Evolutionary conservation across 768 basidiomycete species (phyloP).

Genomic region (Cyathus striatus): DNA sequence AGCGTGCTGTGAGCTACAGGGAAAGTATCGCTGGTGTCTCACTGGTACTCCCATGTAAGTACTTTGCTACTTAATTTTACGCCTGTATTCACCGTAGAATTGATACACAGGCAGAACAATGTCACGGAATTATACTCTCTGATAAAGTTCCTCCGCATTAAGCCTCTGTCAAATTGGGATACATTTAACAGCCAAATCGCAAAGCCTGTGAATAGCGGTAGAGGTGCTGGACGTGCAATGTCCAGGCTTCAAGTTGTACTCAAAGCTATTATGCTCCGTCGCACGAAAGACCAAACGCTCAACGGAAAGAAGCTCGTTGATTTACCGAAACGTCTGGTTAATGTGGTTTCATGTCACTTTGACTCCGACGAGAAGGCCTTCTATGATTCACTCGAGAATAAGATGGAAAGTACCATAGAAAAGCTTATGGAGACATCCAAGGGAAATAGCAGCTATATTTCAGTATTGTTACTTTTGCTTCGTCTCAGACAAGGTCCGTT

Average conservation of each 20-base stretch:
- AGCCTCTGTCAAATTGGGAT: conserved; percentile 75
- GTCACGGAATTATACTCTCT: conserved; percentile 88
- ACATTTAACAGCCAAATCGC: conserved; percentile 77
- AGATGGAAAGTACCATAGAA: conserved; percentile 63
- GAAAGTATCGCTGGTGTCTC: conserved; percentile 83
- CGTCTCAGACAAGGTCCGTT: conserved; percentile 82
- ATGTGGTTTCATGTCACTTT: conserved; percentile 74
- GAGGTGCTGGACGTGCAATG: conserved; percentile 60
- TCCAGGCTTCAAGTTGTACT: conserved; percentile 86
- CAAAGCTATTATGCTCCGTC: conserved; percentile 83
- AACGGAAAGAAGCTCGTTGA: conserved; percentile 82
- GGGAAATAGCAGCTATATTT: conserved; percentile 60
- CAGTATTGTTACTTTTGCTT: conserved; percentile 66
- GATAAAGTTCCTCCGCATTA: conserved; percentile 81
- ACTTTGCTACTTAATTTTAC: conserved; percentile 14
- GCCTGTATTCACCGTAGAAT: conserved; percentile 1
- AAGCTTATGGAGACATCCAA: conserved; percentile 53
- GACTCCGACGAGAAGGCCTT: conserved; percentile 73
- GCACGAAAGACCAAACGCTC: conserved; percentile 66
- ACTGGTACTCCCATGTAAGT: conserved; percentile 78
- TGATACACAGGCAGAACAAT: conserved; percentile 66
- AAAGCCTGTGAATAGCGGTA: conserved; percentile 71
- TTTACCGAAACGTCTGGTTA: conserved; percentile 69
- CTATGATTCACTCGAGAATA: conserved; percentile 66
- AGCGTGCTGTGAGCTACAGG: conserved; percentile 73